These are phyloP conservation scores for Myxozyma geophila DNA, from an alignment of 805 yeast species.

Conservation along the genomic window DNA sequence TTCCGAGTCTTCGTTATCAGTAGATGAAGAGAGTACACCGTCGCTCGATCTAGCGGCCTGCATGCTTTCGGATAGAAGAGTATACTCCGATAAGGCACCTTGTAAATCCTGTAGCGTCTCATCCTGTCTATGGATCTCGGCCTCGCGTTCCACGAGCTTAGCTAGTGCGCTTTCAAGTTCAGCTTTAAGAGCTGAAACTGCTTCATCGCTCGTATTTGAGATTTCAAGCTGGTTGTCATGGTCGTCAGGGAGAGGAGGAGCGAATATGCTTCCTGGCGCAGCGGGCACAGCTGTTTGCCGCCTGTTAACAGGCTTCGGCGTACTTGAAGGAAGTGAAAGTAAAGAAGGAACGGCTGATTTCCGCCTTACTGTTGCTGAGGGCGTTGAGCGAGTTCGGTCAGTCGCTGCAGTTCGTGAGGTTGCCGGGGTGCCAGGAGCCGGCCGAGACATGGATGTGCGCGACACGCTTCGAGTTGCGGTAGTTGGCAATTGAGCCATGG, in stretches of 20 bases:
- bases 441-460: slow-evolving; percentile 17
- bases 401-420: slow-evolving; percentile 10
- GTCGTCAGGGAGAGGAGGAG: slow-evolving; percentile 4
- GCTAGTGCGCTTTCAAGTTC: slow-evolving; percentile 39
- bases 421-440: slow-evolving; percentile 11
- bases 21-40: slow-evolving; percentile 37
- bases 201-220: slow-evolving; percentile 13
- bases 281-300: slow-evolving; percentile 4
- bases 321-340: slow-evolving; percentile 6
- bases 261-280: slow-evolving; percentile 14
- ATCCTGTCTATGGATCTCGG: slow-evolving; percentile 51
- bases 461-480: slow-evolving; percentile 18
- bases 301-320: slow-evolving; percentile 2
- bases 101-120: slow-evolving; percentile 56
- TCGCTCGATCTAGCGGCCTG: neutral
- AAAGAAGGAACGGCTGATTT: slow-evolving; percentile 16
- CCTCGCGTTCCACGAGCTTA: slow-evolving; percentile 38
- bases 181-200: slow-evolving; percentile 29
- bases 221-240: slow-evolving; percentile 3
- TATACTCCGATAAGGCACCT: slow-evolving; percentile 44
- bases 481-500: slow-evolving; percentile 19
- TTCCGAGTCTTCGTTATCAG: slow-evolving; percentile 39
- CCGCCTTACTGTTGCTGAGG: slow-evolving; percentile 1
- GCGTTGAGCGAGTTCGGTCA: slow-evolving; percentile 10
- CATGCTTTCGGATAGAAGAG: slow-evolving; percentile 10